Evolutionary conservation across 2,329 filamentous ascomycete genomes (phyloP), one percentile per base, ranked within the genome.

Genomic region (Blumeria graminis): DNA sequence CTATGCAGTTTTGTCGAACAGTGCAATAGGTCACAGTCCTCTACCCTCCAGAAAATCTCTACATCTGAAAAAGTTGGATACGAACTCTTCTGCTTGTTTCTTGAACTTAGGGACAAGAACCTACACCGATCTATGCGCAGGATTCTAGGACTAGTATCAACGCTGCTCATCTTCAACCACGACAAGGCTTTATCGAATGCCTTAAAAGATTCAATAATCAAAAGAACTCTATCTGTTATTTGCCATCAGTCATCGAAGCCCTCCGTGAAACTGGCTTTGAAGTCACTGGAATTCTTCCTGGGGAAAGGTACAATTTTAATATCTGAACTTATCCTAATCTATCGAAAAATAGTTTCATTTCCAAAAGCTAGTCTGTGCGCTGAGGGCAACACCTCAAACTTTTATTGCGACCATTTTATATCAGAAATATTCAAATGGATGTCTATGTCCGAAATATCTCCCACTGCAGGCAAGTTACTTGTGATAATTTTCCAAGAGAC

Each of bases 211-310:
- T 65, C 64, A 14, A 70, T 82, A 6, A 62, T 81, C 14, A 66
- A 71, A 32, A 74, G 70, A 5, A 71, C 81, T 6, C 63, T 84
- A 14, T 74, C 76, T 1, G 77, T 82, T 13, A 73, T 85, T 45
- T 72, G 74, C 22, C 74, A 77, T 57, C 72, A 76, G 58, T 78
- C 78, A 36, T 72, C 78, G 14, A 80, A 77, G 60, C 75, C 80
- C 9, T 72, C 81, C 55, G 78, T 80, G 43, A 86, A 86, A 65
- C 82, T 82, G 38, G 77, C 81, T 6, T 75, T 87, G 59, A 80
- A 81, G 63, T 76, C 76, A 14, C 69, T 86, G 39, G 79, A 83
- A 52, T 75, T 81, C 62, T 76, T 87, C 57, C 64, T 87, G 3
- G 69, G 72, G 52, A 86, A 84, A 65, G 69, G 71, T 1, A 71